Conservation (phyloP, 2,329 filamentous ascomycete genomes). For the Sporothrix dimorphospora region DNA sequence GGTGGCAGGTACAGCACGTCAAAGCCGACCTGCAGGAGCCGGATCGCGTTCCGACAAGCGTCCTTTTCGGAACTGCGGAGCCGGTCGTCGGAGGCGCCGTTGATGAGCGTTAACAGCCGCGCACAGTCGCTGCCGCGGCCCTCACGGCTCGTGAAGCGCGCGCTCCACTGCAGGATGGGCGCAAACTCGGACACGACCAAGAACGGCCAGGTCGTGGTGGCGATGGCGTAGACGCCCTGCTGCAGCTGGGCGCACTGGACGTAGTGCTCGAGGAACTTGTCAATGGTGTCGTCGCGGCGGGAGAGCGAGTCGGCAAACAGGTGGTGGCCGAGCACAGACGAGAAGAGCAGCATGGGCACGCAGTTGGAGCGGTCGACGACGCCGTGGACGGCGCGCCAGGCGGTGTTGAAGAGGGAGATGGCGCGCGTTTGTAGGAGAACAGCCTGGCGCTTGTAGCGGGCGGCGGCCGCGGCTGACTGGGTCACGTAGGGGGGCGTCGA, state of each 20-base stretch:
- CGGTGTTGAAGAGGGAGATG: conserved; percentile 39
- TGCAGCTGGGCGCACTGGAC: conserved; percentile 39
- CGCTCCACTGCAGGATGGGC: conserved; percentile 36
- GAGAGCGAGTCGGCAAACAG: conserved; percentile 42
- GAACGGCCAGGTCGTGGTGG: conserved; percentile 37
- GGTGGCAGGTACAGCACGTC: conserved; percentile 34
- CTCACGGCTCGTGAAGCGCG: conserved; percentile 30
- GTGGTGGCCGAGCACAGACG: conserved; percentile 42
- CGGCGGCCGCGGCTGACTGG: neutral
- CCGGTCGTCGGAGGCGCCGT: conserved; percentile 20
- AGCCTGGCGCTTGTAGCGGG: conserved; percentile 37
- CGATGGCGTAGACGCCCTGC: conserved; percentile 35
- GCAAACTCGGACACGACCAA: conserved; percentile 38
- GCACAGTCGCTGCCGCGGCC: conserved; percentile 37
- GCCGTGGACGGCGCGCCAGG: conserved; percentile 29
- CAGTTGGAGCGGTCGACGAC: conserved; percentile 40
- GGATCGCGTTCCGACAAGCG: conserved; percentile 38
- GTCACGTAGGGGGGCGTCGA: neutral
- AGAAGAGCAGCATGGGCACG: conserved; percentile 42
- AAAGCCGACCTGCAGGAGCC: conserved; percentile 37
- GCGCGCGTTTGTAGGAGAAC: conserved; percentile 41
- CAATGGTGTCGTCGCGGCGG: conserved; percentile 34
- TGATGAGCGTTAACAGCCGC: conserved; percentile 35
- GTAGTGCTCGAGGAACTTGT: conserved; percentile 39
- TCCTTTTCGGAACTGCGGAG: conserved; percentile 35